phyloP scores from a whole-genome alignment of 108 stramenopile species.

The Cylindrotheca closterium region DNA sequence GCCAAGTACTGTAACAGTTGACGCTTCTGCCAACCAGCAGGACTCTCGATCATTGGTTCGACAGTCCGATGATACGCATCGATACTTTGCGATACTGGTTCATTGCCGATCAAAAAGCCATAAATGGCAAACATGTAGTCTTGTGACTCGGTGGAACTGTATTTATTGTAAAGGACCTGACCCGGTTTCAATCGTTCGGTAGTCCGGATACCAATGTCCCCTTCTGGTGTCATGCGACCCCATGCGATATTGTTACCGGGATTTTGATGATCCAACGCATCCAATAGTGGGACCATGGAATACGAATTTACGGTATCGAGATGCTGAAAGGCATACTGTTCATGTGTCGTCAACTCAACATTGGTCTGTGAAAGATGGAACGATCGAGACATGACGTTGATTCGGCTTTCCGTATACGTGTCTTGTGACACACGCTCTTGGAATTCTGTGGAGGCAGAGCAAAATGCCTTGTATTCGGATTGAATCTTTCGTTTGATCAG shows the following conservation, averaged over 20 bases:
- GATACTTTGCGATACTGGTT: neutral
- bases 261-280: constrained; percentile 17
- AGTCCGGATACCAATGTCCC: neutral
- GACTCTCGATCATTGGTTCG: neutral
- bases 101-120: neutral
- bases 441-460: neutral
- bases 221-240: neutral
- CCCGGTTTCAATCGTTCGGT: neutral
- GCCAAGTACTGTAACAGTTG: neutral
- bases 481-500: neutral
- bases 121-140: neutral
- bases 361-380: neutral
- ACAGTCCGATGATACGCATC: neutral
- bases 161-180: constrained; percentile 1
- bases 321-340: neutral
- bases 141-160: neutral
- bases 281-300: constrained; percentile 12
- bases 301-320: neutral
- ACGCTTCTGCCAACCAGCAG: neutral
- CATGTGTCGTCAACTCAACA: neutral
- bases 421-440: neutral
- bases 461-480: constrained; percentile 15
- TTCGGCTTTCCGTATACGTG: neutral
- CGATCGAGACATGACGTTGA: neutral
- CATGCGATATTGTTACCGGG: constrained; percentile 1